Evolutionary conservation across 2,329 filamentous ascomycete species (phyloP).

Genomic region (Venturia carpophila): DNA sequence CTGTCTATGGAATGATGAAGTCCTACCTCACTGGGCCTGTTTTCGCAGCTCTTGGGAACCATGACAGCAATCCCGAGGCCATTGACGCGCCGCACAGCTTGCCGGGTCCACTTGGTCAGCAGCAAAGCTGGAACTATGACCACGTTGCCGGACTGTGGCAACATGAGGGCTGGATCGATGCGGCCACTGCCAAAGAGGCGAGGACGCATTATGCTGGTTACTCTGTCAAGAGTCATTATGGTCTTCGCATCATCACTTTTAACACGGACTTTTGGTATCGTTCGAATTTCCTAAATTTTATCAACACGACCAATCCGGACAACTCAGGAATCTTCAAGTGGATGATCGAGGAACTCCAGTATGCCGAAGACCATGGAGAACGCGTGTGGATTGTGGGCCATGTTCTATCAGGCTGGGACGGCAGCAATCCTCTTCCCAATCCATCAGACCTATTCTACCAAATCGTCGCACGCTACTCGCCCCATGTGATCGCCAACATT

Average conservation of each 20-base stretch:
- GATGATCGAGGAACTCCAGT: constrained; percentile 45
- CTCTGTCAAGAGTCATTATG: constrained; percentile 46
- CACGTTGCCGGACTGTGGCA: constrained; percentile 49
- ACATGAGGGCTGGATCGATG: constrained; percentile 48
- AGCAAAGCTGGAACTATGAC: constrained; percentile 52
- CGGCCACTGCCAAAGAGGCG: constrained; percentile 39
- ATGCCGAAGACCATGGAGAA: constrained; percentile 45
- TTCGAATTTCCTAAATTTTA: constrained; percentile 42
- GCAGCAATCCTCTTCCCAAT: constrained; percentile 45
- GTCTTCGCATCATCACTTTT: constrained; percentile 45
- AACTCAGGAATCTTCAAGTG: constrained; percentile 42
- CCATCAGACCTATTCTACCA: constrained; percentile 49
- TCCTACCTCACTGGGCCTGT: constrained; percentile 49
- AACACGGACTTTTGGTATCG: constrained; percentile 46
- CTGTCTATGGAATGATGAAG: constrained; percentile 49
- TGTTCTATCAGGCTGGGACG: constrained; percentile 50
- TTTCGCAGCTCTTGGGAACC: constrained; percentile 50
- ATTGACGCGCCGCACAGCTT: constrained; percentile 47
- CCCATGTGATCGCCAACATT: constrained; percentile 47
- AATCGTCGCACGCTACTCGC: constrained; percentile 47
- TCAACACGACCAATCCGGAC: constrained; percentile 46
- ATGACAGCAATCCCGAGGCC: constrained; percentile 48
- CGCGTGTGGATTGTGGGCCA: constrained; percentile 49
- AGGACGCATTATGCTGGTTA: constrained; percentile 49
- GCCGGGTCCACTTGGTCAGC: constrained; percentile 45